These are phyloP conservation scores for Nothophytophthora sp. DNA, from an alignment of 352 stramenopile species.

Conservation along the genomic window DNA sequence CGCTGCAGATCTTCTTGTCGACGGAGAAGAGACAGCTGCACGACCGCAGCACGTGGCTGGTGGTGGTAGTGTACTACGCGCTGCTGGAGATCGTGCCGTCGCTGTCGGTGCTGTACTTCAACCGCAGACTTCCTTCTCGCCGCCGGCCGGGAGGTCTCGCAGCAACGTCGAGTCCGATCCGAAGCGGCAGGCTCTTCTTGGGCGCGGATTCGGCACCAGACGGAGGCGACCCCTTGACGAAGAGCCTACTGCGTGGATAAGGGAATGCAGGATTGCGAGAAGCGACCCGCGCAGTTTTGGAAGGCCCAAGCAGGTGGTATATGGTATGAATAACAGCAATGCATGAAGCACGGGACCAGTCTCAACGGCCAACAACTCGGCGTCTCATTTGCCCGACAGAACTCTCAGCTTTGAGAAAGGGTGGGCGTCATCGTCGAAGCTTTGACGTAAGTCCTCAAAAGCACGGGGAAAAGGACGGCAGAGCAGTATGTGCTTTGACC, in stretches of 20 bases:
- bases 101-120: slow-evolving; percentile 83
- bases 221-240: slow-evolving; percentile 33
- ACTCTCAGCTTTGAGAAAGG: no score
- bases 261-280: no score
- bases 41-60: slow-evolving; percentile 73
- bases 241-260: slow-evolving; percentile 51
- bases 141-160: slow-evolving; percentile 26
- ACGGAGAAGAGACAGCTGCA: slow-evolving; percentile 76
- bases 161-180: slow-evolving; percentile 45
- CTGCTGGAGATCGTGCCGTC: slow-evolving; percentile 80
- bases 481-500: no score
- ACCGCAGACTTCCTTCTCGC: slow-evolving; percentile 66
- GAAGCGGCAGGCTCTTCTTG: slow-evolving; percentile 46
- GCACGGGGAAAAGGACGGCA: no score
- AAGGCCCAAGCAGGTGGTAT: no score
- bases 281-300: no score
- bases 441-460: no score
- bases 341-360: no score
- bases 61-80: slow-evolving; percentile 82
- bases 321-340: no score
- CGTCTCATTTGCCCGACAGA: no score
- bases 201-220: slow-evolving; percentile 17
- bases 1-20: slow-evolving; percentile 69
- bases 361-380: no score
- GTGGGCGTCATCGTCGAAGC: no score